Conservation (phyloP, 2,329 filamentous ascomycete species). For the Aaosphaeria arxii region DNA sequence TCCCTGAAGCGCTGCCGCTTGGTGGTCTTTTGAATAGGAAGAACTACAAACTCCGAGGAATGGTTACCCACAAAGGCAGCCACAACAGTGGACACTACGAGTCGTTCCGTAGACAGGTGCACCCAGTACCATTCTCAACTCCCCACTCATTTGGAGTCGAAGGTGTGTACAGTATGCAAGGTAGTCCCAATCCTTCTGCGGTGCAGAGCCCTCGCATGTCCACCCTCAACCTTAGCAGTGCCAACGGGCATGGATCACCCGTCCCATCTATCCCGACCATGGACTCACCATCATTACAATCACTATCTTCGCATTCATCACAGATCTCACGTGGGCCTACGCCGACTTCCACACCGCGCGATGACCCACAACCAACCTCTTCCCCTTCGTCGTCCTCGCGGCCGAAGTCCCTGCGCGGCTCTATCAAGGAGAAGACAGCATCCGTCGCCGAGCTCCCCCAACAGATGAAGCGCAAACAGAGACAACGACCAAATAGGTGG, state of each 20-base stretch:
- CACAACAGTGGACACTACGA: constrained; percentile 98
- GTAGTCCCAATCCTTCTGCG: constrained; percentile 47
- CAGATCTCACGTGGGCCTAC: constrained; percentile 19
- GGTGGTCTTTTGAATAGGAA: constrained; percentile 75
- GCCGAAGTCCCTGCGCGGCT: constrained; percentile 21
- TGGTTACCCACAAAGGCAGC: constrained; percentile 92
- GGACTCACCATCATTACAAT: constrained; percentile 29
- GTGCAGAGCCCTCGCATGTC: constrained; percentile 48
- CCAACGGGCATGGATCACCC: constrained; percentile 23
- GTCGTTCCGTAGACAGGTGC: constrained; percentile 83
- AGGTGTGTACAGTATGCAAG: constrained; percentile 65
- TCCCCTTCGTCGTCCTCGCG: constrained; percentile 16
- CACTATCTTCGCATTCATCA: constrained; percentile 34
- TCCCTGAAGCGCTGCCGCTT: constrained; percentile 80
- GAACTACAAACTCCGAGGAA: constrained; percentile 78
- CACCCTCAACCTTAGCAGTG: constrained; percentile 22
- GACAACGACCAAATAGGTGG: constrained; percentile 72
- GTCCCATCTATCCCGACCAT: constrained; percentile 18
- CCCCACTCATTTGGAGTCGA: constrained; percentile 74
- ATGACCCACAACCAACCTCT: constrained; percentile 15
- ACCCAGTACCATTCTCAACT: constrained; percentile 77
- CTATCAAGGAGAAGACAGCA: constrained; percentile 31
- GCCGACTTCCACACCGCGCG: constrained; percentile 18
- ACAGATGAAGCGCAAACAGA: constrained; percentile 52
- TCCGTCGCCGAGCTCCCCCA: constrained; percentile 44